A percentile compares a stretch with the other conserved stretches of the same genome.
These are phyloP conservation scores for Hemisphaericaspora xylofermentans DNA, from an alignment of 1,139 yeast species.

Conservation along the genomic window DNA sequence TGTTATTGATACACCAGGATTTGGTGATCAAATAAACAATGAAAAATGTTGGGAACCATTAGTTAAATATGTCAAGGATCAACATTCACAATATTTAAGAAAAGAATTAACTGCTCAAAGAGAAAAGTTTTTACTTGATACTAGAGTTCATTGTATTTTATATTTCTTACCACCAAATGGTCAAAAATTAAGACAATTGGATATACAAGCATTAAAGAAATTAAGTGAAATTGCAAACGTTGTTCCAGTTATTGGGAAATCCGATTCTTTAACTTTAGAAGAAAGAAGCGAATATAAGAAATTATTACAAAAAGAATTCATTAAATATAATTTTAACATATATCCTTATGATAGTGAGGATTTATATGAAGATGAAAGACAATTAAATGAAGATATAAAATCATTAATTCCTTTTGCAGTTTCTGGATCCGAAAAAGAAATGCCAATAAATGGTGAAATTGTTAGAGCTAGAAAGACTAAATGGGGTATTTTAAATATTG, in stretches of 20 bases:
- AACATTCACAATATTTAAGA: conserved; percentile 88
- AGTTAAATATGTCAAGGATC: conserved; percentile 92
- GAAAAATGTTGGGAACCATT: conserved; percentile 98
- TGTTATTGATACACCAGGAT: conserved; percentile 95
- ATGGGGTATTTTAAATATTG: conserved; percentile 92
- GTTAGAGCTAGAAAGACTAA: conserved; percentile 89
- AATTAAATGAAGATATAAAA: conserved; percentile 72
- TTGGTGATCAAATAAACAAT: conserved; percentile 94
- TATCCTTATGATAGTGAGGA: conserved; percentile 86
- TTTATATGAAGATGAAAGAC: conserved; percentile 75
- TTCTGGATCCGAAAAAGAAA: conserved; percentile 85
- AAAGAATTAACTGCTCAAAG: conserved; percentile 96
- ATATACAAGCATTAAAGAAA: conserved; percentile 78
- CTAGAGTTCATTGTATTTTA: conserved; percentile 93
- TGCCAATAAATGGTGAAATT: conserved; percentile 69
- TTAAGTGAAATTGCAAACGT: conserved; percentile 90
- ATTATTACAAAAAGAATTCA: conserved; percentile 73
- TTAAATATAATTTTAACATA: conserved; percentile 68
- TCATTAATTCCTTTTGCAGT: conserved; percentile 90
- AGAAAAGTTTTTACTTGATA: conserved; percentile 77
- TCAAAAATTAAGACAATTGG: conserved; percentile 76
- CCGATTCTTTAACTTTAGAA: conserved; percentile 82
- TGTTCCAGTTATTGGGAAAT: conserved; percentile 71
- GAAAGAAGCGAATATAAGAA: conserved; percentile 81
- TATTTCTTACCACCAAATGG: conserved; percentile 91